Conservation (phyloP, 2,329 filamentous ascomycete species). For the Sphaerulina vaccinii region DNA sequence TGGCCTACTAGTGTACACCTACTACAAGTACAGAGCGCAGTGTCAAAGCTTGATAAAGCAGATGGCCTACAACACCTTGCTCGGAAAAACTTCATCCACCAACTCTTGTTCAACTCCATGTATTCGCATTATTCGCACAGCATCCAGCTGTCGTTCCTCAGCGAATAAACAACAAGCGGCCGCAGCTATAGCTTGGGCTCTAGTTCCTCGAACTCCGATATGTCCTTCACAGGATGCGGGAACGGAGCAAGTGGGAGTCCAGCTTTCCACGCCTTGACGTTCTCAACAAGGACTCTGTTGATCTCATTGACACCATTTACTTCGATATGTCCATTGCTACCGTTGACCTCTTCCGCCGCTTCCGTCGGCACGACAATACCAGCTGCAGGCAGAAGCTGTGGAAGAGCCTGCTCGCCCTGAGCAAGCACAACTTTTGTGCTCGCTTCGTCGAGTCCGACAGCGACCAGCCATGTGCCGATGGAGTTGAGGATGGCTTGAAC, state of each 20-base stretch:
- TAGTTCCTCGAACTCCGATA: constrained; percentile 82
- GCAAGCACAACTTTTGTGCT: constrained; percentile 51
- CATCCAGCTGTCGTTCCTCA: neutral
- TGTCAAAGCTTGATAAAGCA: neutral
- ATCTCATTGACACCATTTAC: constrained; percentile 47
- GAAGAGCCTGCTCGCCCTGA: constrained; percentile 52
- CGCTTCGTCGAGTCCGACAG: constrained; percentile 49
- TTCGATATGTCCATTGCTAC: constrained; percentile 30
- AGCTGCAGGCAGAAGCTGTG: constrained; percentile 41
- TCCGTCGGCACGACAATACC: constrained; percentile 11
- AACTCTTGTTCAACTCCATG: neutral
- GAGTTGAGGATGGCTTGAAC: constrained; percentile 41
- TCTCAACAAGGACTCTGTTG: constrained; percentile 65
- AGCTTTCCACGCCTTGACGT: constrained; percentile 79
- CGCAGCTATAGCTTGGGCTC: constrained; percentile 66
- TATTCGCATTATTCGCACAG: neutral
- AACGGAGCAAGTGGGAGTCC: constrained; percentile 70
- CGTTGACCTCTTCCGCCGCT: constrained; percentile 34
- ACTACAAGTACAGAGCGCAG: too few relatives aligned
- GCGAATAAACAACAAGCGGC: neutral
- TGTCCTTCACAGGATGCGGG: constrained; percentile 68
- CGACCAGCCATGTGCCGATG: constrained; percentile 42
- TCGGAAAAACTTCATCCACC: neutral
- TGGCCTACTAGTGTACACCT: too few relatives aligned
- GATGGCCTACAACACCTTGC: constrained; percentile 12